Conservation (phyloP, 306 rosid genomes). For the Gynostemma pentaphyllum region DNA sequence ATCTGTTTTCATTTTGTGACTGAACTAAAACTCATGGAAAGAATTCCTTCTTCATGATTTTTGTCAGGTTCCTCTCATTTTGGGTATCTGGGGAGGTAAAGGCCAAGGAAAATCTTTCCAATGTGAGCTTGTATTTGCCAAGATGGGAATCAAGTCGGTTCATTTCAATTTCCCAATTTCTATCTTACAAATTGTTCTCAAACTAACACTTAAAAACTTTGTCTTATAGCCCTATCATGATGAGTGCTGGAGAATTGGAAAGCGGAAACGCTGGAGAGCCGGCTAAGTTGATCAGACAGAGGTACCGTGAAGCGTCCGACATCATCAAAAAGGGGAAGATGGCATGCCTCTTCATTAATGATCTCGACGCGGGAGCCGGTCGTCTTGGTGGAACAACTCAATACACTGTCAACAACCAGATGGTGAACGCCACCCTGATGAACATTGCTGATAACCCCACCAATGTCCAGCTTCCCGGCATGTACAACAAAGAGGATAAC, state of each 20-base stretch:
- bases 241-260: conserved; percentile 99
- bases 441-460: conserved; percentile 97
- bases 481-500: conserved; percentile 99
- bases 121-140: conserved; percentile 88
- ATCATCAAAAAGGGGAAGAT: conserved; percentile 85
- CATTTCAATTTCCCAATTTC: not conserved
- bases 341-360: conserved; percentile 84
- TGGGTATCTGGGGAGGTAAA: conserved; percentile 99
- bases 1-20: too few species aligned
- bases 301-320: conserved; percentile 96
- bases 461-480: conserved; percentile 91
- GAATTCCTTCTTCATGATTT: not conserved
- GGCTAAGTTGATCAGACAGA: conserved; percentile 79
- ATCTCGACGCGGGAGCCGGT: conserved; percentile 98
- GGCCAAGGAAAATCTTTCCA: conserved; percentile 99
- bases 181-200: not conserved
- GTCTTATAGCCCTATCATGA: conserved; percentile 81
- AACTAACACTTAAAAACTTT: not conserved
- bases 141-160: conserved; percentile 70
- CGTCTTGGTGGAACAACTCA: conserved; percentile 94
- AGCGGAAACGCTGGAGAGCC: conserved; percentile 99
- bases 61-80: conserved; percentile 71
- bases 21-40: not conserved
- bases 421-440: conserved; percentile 99
- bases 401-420: conserved; percentile 96